Evolutionary conservation across 257 asterid genomes (phyloP), one percentile per base, ranked within the genome.

Genomic region (Fraxinus cuspidata): DNA sequence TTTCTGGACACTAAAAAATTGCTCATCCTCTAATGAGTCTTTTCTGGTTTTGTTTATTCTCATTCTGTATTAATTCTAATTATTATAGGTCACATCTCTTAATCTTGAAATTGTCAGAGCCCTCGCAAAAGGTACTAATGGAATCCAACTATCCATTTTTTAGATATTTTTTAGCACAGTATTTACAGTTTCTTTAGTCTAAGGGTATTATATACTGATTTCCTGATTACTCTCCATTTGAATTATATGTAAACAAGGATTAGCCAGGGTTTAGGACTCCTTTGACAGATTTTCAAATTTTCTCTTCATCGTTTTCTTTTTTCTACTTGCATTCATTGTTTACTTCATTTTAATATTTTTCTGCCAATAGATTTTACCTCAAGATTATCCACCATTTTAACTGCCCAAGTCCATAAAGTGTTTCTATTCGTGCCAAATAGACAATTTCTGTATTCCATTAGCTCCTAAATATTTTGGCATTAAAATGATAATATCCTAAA

Each of bases 81-180:
- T 40, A 23, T 80, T 85, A 75, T 92, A 95, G 99, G 99, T 95
- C 75, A 93, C 97, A 27, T 87, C 92, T 70, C 98, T 94, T 79
- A 94, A 92, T 85, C 97, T 87, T 81, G 97, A 92, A 87, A 89
- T 94, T 66, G 98, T 94, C 80, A 86, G 96, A 85, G 92, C 92
- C 44, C 97, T 93, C 73, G 99, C 98, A 71, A 95, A 89, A 89
- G 98, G 99, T 95, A 83, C 29, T 69, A 73, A 66, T 63, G 69
- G 15, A 63, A 27, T 27, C 27, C 18, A 25, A 63, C 31, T 73
- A 72, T 69, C 31, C 40, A 37, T 37, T 76, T 58, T 68, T 25
- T 2, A 58, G 27, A 58, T 58, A 5, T 21, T 21, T 58, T 58
- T 58, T 7, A n/a, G 31, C 28, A 58, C 66, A n/a, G 13, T n/a